These are phyloP conservation scores for Massospora cicadina DNA, from an alignment of 371 early-diverging fungal genomes.

Conservation along the genomic window DNA sequence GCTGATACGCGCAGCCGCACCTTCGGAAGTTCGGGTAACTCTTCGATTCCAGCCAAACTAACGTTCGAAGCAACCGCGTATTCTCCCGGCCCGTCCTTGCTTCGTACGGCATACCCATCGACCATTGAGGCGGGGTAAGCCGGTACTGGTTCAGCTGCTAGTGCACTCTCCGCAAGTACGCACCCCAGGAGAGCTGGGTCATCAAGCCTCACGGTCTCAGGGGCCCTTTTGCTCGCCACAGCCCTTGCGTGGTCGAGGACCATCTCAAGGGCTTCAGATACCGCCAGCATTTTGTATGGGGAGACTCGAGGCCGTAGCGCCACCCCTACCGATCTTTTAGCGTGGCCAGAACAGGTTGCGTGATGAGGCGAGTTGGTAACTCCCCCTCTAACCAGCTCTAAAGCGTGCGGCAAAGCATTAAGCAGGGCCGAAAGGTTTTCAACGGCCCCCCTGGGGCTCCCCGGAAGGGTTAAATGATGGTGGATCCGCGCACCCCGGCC, in stretches of 20 bases:
- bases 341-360: conserved; percentile 57
- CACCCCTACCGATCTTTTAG: conserved; percentile 43
- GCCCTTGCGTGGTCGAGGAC: conserved; percentile 24
- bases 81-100: conserved; percentile 58
- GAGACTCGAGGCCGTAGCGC: conserved; percentile 48
- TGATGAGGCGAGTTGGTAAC: conserved; percentile 36
- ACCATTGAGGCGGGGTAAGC: conserved; percentile 71
- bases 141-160: conserved; percentile 58
- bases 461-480: conserved; percentile 73
- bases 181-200: conserved; percentile 20
- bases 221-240: background rate
- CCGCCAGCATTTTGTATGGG: conserved; percentile 59
- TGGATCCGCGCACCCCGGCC: conserved; percentile 48
- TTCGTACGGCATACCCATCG: conserved; percentile 84
- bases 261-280: conserved; percentile 39
- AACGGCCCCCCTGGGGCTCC: conserved; percentile 63
- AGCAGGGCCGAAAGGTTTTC: conserved; percentile 63
- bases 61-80: conserved; percentile 52
- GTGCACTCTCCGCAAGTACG: conserved; percentile 56
- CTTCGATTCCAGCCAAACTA: conserved; percentile 16
- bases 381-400: conserved; percentile 42
- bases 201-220: background rate
- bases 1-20: conserved; percentile 55
- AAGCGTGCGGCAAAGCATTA: conserved; percentile 57
- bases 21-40: conserved; percentile 19